A percentile compares a stretch with the other conserved stretches of the same genome.
Conservation (phyloP, 2,329 filamentous ascomycete genomes). For the Pseudogymnoascus sp. region DNA sequence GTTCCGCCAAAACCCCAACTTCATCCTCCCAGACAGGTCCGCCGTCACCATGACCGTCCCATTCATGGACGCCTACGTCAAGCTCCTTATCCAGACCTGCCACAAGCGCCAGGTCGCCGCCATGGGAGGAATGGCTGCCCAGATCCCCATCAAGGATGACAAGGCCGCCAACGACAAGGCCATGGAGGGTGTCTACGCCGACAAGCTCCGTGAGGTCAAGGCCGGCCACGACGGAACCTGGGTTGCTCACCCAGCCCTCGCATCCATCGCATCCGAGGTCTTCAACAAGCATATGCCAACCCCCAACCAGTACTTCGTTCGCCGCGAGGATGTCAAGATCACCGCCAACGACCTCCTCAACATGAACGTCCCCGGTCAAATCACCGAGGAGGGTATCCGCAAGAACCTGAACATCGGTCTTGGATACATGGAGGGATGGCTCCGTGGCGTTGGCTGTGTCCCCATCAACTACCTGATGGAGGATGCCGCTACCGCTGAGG, state of each 20-base stretch:
- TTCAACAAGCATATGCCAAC: conserved; percentile 99
- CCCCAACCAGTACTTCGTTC: conserved; percentile 88
- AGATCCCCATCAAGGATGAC: conserved; percentile 98
- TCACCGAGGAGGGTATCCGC: conserved; percentile 90
- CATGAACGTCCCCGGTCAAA: conserved; percentile 89
- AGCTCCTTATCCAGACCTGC: conserved; percentile 96
- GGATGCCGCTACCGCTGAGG: conserved; percentile 93
- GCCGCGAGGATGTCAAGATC: conserved; percentile 82
- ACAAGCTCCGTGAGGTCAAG: conserved; percentile 92
- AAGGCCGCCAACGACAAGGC: conserved; percentile 83
- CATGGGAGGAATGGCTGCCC: conserved; percentile 97
- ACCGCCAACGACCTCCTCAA: conserved; percentile 86
- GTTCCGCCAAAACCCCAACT: conserved; percentile 89
- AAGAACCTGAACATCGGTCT: conserved; percentile 98
- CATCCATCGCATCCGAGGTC: conserved; percentile 76
- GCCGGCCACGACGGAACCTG: conserved; percentile 94
- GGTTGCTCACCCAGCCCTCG: conserved; percentile 94
- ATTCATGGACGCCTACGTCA: conserved; percentile 97
- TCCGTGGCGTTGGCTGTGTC: conserved; percentile 88
- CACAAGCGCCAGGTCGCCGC: conserved; percentile 95
- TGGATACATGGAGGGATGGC: conserved; percentile 98
- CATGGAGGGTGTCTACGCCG: conserved; percentile 85
- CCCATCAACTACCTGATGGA: conserved; percentile 99
- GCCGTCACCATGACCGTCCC: conserved; percentile 95
- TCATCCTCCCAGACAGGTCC: conserved; percentile 85